phyloP scores from a whole-genome alignment of 805 yeast genomes.

The Starmerella riodocensis region DNA sequence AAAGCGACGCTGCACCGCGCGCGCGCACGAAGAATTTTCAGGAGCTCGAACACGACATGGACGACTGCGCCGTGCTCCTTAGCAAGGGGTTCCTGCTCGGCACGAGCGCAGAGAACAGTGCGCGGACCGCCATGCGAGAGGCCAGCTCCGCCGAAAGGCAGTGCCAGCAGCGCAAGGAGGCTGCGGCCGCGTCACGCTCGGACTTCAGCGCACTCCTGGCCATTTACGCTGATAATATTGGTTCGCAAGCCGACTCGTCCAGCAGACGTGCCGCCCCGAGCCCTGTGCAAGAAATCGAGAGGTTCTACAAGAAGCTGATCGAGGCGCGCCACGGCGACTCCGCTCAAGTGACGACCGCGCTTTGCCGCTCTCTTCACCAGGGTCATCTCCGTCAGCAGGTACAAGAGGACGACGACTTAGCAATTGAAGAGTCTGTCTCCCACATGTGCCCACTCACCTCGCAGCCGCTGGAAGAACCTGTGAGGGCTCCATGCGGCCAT shows the following conservation, averaged over 20 bases:
- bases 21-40: background rate
- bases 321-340: background rate
- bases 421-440: slow-evolving; percentile 3
- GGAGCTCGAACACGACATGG: background rate
- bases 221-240: too few relatives aligned
- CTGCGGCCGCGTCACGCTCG: background rate
- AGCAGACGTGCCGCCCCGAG: too few relatives aligned
- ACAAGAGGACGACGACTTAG: slow-evolving; percentile 8
- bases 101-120: background rate
- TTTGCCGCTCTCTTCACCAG: background rate
- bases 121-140: background rate
- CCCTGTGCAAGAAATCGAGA: background rate
- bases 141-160: background rate
- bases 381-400: background rate
- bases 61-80: background rate
- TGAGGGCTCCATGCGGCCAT: slow-evolving; percentile 16
- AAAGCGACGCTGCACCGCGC: background rate
- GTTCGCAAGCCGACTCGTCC: too few relatives aligned
- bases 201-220: too few relatives aligned
- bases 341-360: background rate
- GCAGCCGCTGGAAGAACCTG: slow-evolving; percentile 13
- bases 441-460: slow-evolving; percentile 14
- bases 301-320: background rate
- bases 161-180: background rate
- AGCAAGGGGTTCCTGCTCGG: background rate